These are phyloP conservation scores for Wickerhamiella musiphila DNA, from an alignment of 805 yeast species.

Conservation along the genomic window DNA sequence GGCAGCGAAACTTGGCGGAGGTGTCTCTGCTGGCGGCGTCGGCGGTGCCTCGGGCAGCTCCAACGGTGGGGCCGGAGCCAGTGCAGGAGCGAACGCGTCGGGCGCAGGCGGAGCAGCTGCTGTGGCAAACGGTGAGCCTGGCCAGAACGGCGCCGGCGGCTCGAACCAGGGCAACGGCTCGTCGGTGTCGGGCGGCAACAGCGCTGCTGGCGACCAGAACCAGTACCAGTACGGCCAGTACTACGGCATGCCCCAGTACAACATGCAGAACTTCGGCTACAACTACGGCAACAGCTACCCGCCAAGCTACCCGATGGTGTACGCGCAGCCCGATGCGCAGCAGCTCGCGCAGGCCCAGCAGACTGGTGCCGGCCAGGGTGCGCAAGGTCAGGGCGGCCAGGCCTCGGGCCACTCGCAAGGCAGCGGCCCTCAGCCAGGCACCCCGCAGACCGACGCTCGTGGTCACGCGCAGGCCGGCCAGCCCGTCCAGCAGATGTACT, in stretches of 20 bases:
- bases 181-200: background rate
- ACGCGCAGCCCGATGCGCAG: slow-evolving; percentile 3
- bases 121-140: too few relatives aligned
- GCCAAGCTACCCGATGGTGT: slow-evolving; percentile 6
- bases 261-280: background rate
- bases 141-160: slow-evolving; percentile 1
- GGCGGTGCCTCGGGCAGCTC: too few relatives aligned
- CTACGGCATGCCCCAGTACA: slow-evolving; percentile 6
- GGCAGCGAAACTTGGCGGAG: too few relatives aligned
- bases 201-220: slow-evolving; percentile 2
- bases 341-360: slow-evolving; percentile 1
- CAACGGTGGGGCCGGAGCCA: too few relatives aligned
- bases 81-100: too few relatives aligned
- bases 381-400: background rate
- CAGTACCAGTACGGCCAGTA: slow-evolving; percentile 4
- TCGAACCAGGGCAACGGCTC: background rate
- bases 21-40: too few relatives aligned
- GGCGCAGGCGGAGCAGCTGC: too few relatives aligned
- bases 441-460: too few relatives aligned
- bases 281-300: slow-evolving; percentile 3
- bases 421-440: too few relatives aligned
- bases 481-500: slow-evolving; percentile 1
- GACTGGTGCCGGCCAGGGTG: slow-evolving; percentile 1
- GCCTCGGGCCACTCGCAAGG: too few relatives aligned
- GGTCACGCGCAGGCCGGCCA: too few relatives aligned